Conservation (phyloP, 2,329 filamentous ascomycete species). For the Cordyceps farinosa region DNA sequence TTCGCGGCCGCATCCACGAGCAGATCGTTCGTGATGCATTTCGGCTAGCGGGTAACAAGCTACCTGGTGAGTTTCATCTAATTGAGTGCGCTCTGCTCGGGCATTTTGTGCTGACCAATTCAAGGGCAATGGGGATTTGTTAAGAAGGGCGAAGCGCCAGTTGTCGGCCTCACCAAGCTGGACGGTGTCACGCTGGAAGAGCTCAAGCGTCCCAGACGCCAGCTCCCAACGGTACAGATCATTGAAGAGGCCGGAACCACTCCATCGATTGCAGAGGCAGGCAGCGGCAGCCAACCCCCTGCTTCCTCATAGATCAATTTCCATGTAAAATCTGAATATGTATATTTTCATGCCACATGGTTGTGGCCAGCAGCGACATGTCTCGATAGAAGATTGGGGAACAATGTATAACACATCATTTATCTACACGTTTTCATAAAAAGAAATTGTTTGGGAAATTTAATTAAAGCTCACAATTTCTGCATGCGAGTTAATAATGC, state of each 20-base stretch:
- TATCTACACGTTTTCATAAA: not conserved
- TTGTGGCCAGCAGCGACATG: not conserved
- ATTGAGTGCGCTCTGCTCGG: not conserved
- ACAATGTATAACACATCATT: slow-evolving; percentile 3
- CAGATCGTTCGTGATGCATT: slow-evolving; percentile 92
- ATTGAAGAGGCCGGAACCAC: slow-evolving; percentile 28
- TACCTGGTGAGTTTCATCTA: slow-evolving; percentile 65
- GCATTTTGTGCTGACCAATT: slow-evolving; percentile 21
- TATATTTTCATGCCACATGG: slow-evolving; percentile 12
- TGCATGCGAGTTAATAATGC: not conserved
- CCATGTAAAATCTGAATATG: slow-evolving; percentile 21
- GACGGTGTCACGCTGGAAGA: slow-evolving; percentile 79
- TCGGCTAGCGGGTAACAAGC: slow-evolving; percentile 86
- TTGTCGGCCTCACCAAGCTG: slow-evolving; percentile 91
- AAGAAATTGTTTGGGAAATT: not conserved
- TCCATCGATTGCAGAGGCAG: slow-evolving; percentile 31
- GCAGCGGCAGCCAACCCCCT: slow-evolving; percentile 32
- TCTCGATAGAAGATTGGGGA: not conserved
- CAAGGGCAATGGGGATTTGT: slow-evolving; percentile 86
- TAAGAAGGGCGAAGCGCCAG: slow-evolving; percentile 81
- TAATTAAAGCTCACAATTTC: not conserved
- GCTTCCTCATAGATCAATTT: slow-evolving; percentile 27
- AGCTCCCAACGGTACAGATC: slow-evolving; percentile 48
- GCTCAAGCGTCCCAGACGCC: slow-evolving; percentile 74
- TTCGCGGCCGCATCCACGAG: slow-evolving; percentile 90